phyloP scores from a whole-genome alignment of 2,329 filamentous ascomycete species.

The Colletotrichum magnum region DNA sequence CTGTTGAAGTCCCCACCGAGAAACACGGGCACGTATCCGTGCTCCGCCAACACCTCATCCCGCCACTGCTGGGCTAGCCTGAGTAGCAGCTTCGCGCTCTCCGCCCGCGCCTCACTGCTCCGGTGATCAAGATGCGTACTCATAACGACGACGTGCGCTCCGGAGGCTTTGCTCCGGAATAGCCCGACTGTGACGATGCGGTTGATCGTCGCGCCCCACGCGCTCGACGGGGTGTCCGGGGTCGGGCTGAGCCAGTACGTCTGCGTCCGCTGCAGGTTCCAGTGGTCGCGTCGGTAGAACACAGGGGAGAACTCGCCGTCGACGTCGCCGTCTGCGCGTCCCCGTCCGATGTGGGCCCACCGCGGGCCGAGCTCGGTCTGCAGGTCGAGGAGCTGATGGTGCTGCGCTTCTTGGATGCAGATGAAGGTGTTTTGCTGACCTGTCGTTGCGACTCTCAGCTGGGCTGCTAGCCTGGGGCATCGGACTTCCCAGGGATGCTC shows the following conservation, averaged over 20 bases:
- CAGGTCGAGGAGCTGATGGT: slow-evolving; percentile 73
- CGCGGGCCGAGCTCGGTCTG: slow-evolving; percentile 63
- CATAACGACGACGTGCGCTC: slow-evolving; percentile 68
- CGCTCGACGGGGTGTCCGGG: slow-evolving; percentile 75
- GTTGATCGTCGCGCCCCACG: slow-evolving; percentile 75
- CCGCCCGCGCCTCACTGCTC: slow-evolving; percentile 66
- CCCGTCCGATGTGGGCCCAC: slow-evolving; percentile 76
- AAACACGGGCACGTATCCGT: slow-evolving; percentile 61
- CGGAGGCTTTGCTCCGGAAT: slow-evolving; percentile 67
- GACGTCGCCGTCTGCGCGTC: slow-evolving; percentile 73
- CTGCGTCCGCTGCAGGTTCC: slow-evolving; percentile 70
- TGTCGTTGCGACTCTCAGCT: slow-evolving; percentile 67
- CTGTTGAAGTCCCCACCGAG: slow-evolving; percentile 81
- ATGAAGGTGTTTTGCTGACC: slow-evolving; percentile 68
- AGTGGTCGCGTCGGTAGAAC: slow-evolving; percentile 75
- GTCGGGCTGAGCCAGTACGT: slow-evolving; percentile 85
- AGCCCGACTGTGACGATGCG: slow-evolving; percentile 74
- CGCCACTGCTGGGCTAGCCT: slow-evolving; percentile 59
- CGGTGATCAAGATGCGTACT: slow-evolving; percentile 79
- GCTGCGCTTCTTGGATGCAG: slow-evolving; percentile 78
- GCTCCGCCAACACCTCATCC: neutral
- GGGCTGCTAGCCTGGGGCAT: slow-evolving; percentile 66
- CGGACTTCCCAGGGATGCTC: slow-evolving; percentile 74
- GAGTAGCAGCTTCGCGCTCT: slow-evolving; percentile 72
- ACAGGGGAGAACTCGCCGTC: slow-evolving; percentile 86